These are phyloP conservation scores for Metschnikowia reukaufii DNA, from an alignment of 805 yeast species.

Conservation along the genomic window DNA sequence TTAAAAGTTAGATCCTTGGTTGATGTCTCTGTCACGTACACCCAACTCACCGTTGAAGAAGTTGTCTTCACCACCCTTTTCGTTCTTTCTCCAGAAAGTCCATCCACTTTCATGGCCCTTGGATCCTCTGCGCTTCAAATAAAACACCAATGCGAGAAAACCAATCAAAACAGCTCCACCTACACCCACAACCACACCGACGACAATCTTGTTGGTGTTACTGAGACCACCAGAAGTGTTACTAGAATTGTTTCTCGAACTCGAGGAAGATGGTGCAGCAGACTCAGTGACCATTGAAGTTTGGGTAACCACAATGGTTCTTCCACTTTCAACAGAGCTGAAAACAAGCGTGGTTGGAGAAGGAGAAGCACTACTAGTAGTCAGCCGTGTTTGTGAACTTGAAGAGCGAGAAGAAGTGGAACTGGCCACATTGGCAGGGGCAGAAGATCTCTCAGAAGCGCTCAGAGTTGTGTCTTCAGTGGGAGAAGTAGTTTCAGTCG, in stretches of 20 bases:
- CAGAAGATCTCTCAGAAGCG: not conserved
- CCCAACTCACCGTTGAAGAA: constrained; percentile 48
- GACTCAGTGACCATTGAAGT: constrained; percentile 33
- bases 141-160: constrained; percentile 33
- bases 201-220: constrained; percentile 43
- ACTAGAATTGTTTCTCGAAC: constrained; percentile 14
- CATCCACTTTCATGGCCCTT: constrained; percentile 33
- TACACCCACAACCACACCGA: constrained; percentile 49
- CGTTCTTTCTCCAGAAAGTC: constrained; percentile 51
- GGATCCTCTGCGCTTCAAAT: constrained; percentile 35
- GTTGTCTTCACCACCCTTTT: constrained; percentile 38
- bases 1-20: constrained; percentile 46
- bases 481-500: not conserved
- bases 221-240: constrained; percentile 37
- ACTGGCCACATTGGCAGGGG: not conserved
- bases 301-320: constrained; percentile 39
- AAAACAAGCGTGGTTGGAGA: constrained; percentile 25
- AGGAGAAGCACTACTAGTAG: constrained; percentile 1
- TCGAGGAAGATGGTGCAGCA: constrained; percentile 26
- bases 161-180: constrained; percentile 44
- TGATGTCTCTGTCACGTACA: constrained; percentile 47
- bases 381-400: not conserved
- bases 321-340: constrained; percentile 36
- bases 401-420: not conserved
- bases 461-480: not conserved